A percentile compares a stretch with the other conserved stretches of the same genome.
These are phyloP conservation scores for Combretum micranthum DNA, from an alignment of 345 rosid species.

Conservation along the genomic window DNA sequence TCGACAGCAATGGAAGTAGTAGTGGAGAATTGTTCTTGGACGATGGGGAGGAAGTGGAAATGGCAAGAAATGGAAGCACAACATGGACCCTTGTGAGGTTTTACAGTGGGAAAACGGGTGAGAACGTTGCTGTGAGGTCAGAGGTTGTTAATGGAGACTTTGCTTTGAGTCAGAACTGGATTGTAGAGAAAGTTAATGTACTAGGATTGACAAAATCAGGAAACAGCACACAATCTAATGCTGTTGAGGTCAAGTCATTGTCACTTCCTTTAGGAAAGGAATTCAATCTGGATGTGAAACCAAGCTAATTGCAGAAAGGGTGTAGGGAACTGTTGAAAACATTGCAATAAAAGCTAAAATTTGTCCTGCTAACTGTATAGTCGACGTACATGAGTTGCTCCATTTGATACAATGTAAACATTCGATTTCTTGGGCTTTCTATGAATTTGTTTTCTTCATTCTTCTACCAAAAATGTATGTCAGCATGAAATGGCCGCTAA, in stretches of 20 bases:
- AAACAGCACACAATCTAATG: constrained; percentile 2
- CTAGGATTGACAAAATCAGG: constrained; percentile 30
- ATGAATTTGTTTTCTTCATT: too few relatives aligned
- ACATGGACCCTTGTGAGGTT: constrained; percentile 49
- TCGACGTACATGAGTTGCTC: too few relatives aligned
- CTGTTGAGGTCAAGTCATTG: constrained; percentile 6
- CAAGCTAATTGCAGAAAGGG: too few relatives aligned
- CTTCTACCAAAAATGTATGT: too few relatives aligned
- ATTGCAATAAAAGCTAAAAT: too few relatives aligned
- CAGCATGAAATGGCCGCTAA: too few relatives aligned
- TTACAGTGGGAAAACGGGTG: constrained; percentile 17
- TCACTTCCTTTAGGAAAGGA: constrained; percentile 28
- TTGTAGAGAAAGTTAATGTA: constrained; percentile 37
- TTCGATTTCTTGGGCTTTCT: too few relatives aligned
- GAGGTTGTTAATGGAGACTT: constrained; percentile 43
- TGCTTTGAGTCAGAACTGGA: constrained; percentile 42
- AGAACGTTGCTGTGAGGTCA: constrained; percentile 22
- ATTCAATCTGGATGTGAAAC: constrained; percentile 33
- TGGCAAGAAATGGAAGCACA: constrained; percentile 42
- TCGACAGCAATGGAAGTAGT: constrained; percentile 28
- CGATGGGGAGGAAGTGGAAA: constrained; percentile 45
- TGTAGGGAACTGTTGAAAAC: too few relatives aligned
- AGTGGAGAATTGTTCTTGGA: constrained; percentile 55
- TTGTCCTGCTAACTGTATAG: too few relatives aligned
- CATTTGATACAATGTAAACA: too few relatives aligned